Conservation (phyloP, 148 eudicot genomes). For the Rhododendron ovatum region DNA sequence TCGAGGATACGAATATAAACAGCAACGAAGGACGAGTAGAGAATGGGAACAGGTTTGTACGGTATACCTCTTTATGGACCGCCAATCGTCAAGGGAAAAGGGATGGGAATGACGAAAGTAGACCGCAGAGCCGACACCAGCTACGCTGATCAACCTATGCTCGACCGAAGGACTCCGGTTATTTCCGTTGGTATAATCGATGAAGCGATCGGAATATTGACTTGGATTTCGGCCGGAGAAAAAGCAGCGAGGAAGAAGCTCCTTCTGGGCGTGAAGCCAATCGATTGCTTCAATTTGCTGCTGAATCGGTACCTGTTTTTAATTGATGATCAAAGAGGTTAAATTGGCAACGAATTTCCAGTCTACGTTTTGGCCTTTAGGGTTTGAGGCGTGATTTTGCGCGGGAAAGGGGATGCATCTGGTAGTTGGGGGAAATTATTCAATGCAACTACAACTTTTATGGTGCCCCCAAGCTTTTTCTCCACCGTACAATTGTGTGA, state of each 20-base stretch:
- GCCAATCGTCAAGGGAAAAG: slow-evolving; percentile 79
- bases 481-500: too few relatives aligned
- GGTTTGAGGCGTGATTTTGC: not conserved
- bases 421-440: too few relatives aligned
- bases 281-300: slow-evolving; percentile 66
- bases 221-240: slow-evolving; percentile 68
- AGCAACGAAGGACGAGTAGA: not conserved
- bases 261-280: slow-evolving; percentile 67
- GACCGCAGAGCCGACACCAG: slow-evolving; percentile 90
- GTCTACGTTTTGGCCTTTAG: not conserved
- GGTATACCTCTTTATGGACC: slow-evolving; percentile 67
- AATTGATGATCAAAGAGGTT: not conserved
- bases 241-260: slow-evolving; percentile 62
- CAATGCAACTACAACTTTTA: too few relatives aligned
- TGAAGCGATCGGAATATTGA: slow-evolving; percentile 22
- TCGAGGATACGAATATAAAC: not conserved
- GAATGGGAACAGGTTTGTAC: not conserved
- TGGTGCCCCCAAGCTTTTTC: too few relatives aligned
- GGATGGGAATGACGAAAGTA: slow-evolving; percentile 50
- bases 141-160: slow-evolving; percentile 53
- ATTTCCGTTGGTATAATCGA: slow-evolving; percentile 7
- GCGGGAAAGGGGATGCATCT: not conserved
- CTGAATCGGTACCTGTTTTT: slow-evolving; percentile 63
- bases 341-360: not conserved
- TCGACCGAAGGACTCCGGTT: not conserved